A percentile compares a stretch with the other conserved stretches of the same genome.
These are phyloP conservation scores for Silene uniflora DNA, from an alignment of 148 eudicot species.

Conservation along the genomic window DNA sequence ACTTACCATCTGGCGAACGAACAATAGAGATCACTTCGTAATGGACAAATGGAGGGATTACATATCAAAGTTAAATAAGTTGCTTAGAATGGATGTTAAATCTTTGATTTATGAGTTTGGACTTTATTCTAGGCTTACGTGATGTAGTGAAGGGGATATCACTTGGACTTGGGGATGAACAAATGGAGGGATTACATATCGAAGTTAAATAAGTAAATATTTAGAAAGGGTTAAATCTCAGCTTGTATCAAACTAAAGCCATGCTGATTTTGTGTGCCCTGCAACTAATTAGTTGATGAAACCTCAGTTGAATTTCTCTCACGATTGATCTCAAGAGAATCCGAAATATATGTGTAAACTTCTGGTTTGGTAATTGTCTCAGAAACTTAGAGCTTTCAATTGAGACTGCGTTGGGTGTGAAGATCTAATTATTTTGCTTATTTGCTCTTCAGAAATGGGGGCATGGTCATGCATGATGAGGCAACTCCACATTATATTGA, in stretches of 20 bases:
- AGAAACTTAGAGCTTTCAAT: neutral
- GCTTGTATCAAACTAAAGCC: neutral
- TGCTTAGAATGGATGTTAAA: neutral
- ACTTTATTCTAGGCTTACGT: neutral
- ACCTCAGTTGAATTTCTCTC: too few relatives aligned
- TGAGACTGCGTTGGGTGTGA: neutral
- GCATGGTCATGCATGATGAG: slow-evolving; percentile 97
- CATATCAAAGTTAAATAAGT: neutral
- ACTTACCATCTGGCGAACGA: too few relatives aligned
- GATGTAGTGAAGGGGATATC: neutral
- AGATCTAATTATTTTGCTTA: neutral
- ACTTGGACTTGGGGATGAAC: neutral
- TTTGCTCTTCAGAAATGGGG: slow-evolving; percentile 69
- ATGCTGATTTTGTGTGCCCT: neutral
- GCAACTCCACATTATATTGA: slow-evolving; percentile 93
- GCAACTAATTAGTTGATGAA: neutral
- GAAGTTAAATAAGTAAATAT: neutral
- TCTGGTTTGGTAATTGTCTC: neutral
- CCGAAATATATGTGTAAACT: too few relatives aligned
- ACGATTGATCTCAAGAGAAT: too few relatives aligned
- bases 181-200: neutral
- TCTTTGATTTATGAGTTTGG: neutral
- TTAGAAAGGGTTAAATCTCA: too few relatives aligned
- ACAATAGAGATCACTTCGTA: too few relatives aligned
- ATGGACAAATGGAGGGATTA: neutral